Evolutionary conservation across 2,329 filamentous ascomycete genomes (phyloP), one percentile per base, ranked within the genome.

Genomic region (Cylindrodendrum hubeiense): DNA sequence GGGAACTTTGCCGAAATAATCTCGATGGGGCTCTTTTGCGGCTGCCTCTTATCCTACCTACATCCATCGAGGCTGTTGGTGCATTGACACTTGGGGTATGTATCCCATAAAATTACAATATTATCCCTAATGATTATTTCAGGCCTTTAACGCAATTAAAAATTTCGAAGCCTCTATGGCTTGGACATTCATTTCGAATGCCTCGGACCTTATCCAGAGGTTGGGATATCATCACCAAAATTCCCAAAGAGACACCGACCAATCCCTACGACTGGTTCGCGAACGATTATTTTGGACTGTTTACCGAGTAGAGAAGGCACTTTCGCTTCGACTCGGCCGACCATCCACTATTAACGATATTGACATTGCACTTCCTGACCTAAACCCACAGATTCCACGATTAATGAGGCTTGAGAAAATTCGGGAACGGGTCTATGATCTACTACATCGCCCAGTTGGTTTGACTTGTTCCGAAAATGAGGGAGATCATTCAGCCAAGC

Each of bases 131-230:
- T 62, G 33, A 51, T 28, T 12, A 5, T n/a, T 0, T 21, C 50
- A 80, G 79, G 69, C 78, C 9, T 69, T 77, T 7, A 68, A 79
- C 21, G 72, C 74, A 6, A 68, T 81, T 12, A 79, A 82, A 53
- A 68, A 74, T 17, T 76, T 75, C 0, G 78, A 74, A 47, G 73
- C 75, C 5, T 69, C 71, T 17, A 50, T 71, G 34, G 78, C 79
- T 17, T 81, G 78, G 74, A 77, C 67, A 4, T 73, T 78, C n/a
- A 78, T 81, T 22, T 79, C 79, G 3, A 68, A 68, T n/a, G 79
- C 80, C 5, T 66, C 75, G 9, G 75, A 74, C 34, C 56, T 77
- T 5, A 81, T 77, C 34, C 73, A 78, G 22, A 79, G 75, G 0
- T 54, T 81, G 1, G 74, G 77, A 13, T 78, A 79, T 22, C 78